phyloP scores from a whole-genome alignment of 2,329 filamentous ascomycete genomes.

The Sarocladium strictum region DNA sequence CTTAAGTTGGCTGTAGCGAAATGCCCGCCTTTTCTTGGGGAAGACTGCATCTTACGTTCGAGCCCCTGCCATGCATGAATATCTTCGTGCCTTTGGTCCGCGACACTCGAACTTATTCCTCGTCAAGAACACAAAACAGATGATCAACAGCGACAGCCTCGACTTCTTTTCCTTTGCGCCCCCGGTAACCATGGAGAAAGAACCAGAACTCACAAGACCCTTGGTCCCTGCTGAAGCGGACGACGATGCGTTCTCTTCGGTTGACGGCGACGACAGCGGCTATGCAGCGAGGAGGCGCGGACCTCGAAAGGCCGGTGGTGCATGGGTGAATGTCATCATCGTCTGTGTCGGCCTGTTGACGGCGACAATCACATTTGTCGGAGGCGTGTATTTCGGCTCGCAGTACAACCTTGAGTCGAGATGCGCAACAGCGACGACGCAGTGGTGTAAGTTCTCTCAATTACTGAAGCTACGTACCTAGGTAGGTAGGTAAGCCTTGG shows the following conservation, averaged over 20 bases:
- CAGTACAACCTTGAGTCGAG: slow-evolving; percentile 9
- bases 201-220: neutral
- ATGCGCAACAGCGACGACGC: slow-evolving; percentile 27
- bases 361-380: neutral
- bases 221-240: neutral
- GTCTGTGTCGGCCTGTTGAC: neutral
- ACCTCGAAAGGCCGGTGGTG: neutral
- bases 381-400: slow-evolving; percentile 3
- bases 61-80: too few species aligned
- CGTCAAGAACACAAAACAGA: too few species aligned
- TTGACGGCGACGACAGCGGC: too few species aligned
- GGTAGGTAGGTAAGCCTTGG: too few species aligned
- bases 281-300: neutral
- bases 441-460: slow-evolving; percentile 32
- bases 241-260: neutral
- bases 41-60: too few species aligned
- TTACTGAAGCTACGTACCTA: too few species aligned
- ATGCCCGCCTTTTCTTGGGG: too few species aligned
- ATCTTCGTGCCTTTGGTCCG: too few species aligned
- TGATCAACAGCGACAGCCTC: too few species aligned
- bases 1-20: too few species aligned
- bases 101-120: too few species aligned
- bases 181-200: slow-evolving; percentile 5
- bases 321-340: neutral
- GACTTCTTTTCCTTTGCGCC: too few species aligned